These are phyloP conservation scores for Aspergillus asperescens DNA, from an alignment of 495 filamentous ascomycete species.

Conservation along the genomic window DNA sequence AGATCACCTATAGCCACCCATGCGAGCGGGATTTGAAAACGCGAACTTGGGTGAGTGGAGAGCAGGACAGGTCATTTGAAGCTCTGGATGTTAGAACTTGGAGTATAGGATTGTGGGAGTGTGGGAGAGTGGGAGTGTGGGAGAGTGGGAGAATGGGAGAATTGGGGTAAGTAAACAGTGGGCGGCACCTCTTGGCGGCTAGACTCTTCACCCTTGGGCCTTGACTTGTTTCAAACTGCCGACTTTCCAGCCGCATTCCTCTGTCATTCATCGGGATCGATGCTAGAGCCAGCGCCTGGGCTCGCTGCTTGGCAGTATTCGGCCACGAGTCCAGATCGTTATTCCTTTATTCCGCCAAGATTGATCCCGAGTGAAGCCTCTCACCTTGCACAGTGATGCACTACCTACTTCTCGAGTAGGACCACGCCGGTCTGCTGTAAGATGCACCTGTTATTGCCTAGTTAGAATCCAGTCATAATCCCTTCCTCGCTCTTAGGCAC, in stretches of 20 bases:
- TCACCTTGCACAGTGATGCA: not conserved
- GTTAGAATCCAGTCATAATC: too few species aligned
- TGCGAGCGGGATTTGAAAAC: not conserved
- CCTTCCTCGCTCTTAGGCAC: too few species aligned
- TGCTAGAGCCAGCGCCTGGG: not conserved
- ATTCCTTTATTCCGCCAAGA: not conserved
- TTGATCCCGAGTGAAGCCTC: not conserved
- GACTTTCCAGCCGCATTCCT: not conserved
- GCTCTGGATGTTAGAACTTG: not conserved
- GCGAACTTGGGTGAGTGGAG: not conserved
- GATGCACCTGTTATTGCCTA: too few species aligned
- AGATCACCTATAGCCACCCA: not conserved
- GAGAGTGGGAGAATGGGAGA: not conserved
- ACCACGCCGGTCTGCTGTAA: too few species aligned
- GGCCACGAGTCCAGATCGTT: conserved; percentile 2
- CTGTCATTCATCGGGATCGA: not conserved
- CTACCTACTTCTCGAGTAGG: too few species aligned
- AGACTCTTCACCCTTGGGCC: not conserved
- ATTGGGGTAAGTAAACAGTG: too few species aligned
- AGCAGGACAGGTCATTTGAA: not conserved
- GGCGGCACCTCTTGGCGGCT: not conserved
- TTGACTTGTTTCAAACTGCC: not conserved
- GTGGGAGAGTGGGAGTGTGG: not conserved
- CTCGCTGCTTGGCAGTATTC: conserved; percentile 4
- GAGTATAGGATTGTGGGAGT: not conserved